These are phyloP conservation scores for Calonectria multiphialidica DNA, from an alignment of 2,329 filamentous ascomycete species.

Conservation along the genomic window DNA sequence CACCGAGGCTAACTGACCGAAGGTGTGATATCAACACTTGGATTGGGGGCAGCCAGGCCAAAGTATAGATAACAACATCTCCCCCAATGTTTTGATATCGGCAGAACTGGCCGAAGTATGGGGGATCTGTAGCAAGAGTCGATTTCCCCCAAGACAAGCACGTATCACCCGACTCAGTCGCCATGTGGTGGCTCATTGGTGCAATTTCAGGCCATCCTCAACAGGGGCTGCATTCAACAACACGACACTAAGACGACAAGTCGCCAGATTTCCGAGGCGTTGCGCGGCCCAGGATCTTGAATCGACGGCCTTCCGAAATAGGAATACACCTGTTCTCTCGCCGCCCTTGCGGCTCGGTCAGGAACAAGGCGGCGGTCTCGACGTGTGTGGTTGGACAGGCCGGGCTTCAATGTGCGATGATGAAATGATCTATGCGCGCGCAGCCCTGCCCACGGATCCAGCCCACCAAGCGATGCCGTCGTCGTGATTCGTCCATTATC, in stretches of 20 bases:
- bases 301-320: slow-evolving; percentile 18
- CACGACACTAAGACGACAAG: slow-evolving; percentile 15
- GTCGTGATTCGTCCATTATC: slow-evolving; percentile 21
- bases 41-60: background rate
- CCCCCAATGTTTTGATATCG: slow-evolving; percentile 1
- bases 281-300: slow-evolving; percentile 15
- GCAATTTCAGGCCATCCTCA: slow-evolving; percentile 30
- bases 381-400: slow-evolving; percentile 21
- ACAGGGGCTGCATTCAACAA: slow-evolving; percentile 15
- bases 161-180: slow-evolving; percentile 12
- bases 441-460: slow-evolving; percentile 21
- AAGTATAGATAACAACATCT: background rate
- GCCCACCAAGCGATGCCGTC: slow-evolving; percentile 25
- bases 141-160: background rate
- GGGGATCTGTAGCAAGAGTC: background rate
- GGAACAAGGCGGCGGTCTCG: slow-evolving; percentile 2
- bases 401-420: slow-evolving; percentile 41
- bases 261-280: slow-evolving; percentile 29
- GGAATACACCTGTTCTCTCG: background rate
- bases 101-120: background rate
- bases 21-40: slow-evolving; percentile 25
- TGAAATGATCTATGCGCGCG: slow-evolving; percentile 16
- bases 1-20: slow-evolving; percentile 18
- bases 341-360: background rate
- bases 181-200: slow-evolving; percentile 5